Conservation (phyloP, 2,329 filamentous ascomycete genomes). For the Colletotrichum chrysophilum region DNA sequence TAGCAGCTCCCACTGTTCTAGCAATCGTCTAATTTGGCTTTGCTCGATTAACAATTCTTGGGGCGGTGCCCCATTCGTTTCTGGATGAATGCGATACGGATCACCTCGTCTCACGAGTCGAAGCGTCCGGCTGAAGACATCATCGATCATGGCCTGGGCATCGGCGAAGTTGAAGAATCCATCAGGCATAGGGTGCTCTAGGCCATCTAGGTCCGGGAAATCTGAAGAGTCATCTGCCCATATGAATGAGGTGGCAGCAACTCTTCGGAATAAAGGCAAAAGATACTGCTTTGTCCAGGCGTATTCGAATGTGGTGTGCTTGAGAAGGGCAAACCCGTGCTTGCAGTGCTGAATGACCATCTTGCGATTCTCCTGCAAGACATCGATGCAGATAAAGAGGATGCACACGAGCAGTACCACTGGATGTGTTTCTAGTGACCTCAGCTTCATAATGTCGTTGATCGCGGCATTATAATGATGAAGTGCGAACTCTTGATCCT, state of each 20-base stretch:
- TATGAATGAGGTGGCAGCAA: background rate
- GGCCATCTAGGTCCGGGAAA: constrained; percentile 11
- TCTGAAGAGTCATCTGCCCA: background rate
- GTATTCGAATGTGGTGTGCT: background rate
- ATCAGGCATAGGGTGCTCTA: background rate
- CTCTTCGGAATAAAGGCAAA: background rate
- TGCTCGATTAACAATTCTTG: background rate
- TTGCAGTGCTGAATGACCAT: background rate
- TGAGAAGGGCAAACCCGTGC: background rate
- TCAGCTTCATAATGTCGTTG: background rate
- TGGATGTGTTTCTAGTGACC: background rate
- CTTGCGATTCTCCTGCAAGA: background rate
- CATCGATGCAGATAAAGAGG: constrained; percentile 7
- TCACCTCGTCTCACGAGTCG: background rate
- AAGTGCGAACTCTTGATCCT: background rate
- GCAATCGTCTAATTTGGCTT: background rate
- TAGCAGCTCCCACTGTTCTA: background rate
- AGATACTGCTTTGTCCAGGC: background rate
- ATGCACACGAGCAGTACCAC: constrained; percentile 13
- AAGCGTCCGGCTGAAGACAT: background rate
- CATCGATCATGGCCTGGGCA: background rate
- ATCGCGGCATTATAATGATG: constrained; percentile 22
- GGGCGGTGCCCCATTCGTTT: background rate
- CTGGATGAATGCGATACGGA: background rate
- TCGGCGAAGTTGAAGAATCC: background rate